These are phyloP conservation scores for Amoebophrya sp. DNA, from an alignment of 169 alveolate genomes.

Conservation along the genomic window DNA sequence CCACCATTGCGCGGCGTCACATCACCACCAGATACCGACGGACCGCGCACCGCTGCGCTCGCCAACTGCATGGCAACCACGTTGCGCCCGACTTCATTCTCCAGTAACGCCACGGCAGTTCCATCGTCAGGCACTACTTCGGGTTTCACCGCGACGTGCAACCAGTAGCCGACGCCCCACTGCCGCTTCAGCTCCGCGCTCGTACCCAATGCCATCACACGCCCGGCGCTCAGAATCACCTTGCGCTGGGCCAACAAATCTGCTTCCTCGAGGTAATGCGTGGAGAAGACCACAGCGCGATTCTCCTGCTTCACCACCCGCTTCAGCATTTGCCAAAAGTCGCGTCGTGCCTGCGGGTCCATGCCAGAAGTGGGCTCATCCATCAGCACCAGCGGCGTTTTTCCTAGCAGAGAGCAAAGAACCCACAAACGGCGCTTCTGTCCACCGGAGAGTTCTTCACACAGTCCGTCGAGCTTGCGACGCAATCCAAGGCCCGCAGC, in stretches of 20 bases:
- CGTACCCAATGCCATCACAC: conserved; percentile 53
- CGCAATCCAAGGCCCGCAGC: too few relatives aligned
- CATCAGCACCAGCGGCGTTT: not conserved
- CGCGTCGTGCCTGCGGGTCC: conserved; percentile 63
- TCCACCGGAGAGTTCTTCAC: not conserved
- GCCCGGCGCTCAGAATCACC: conserved; percentile 60
- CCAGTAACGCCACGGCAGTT: too few relatives aligned
- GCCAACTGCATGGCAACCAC: too few relatives aligned
- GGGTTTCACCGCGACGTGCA: too few relatives aligned
- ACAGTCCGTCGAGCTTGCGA: not conserved
- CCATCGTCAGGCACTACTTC: too few relatives aligned
- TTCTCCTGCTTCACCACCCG: conserved; percentile 51
- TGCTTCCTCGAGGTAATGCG: conserved; percentile 76
- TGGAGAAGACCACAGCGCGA: conserved; percentile 60
- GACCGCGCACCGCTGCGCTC: too few relatives aligned
- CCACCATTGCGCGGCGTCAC: too few relatives aligned
- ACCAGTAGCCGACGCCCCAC: conserved; percentile 61
- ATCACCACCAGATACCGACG: too few relatives aligned
- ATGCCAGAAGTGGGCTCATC: conserved; percentile 53
- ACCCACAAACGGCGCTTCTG: not conserved
- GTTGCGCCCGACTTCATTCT: too few relatives aligned
- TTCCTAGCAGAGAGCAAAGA: not conserved
- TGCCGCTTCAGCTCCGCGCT: conserved; percentile 56
- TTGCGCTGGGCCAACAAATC: conserved; percentile 71
- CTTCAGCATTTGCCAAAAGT: conserved; percentile 63